Conservation (phyloP, 768 basidiomycete species). For the Suillus lakei region DNA sequence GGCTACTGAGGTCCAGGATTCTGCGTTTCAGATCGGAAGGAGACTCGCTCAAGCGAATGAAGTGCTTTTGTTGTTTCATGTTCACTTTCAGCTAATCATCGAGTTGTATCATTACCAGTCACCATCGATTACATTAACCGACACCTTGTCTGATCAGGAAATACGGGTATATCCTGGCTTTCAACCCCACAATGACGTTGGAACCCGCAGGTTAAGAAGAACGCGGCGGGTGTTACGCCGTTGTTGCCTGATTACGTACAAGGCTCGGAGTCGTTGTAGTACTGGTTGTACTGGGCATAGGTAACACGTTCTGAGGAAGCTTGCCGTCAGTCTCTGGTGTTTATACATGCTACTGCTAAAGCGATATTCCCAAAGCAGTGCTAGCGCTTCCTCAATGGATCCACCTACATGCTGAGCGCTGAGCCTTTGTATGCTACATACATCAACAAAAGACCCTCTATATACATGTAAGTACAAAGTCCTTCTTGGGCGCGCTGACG, state of each 20-base stretch:
- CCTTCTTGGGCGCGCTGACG: neutral
- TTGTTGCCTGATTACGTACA: neutral
- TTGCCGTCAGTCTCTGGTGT: neutral
- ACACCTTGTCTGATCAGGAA: neutral
- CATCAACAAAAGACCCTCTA: neutral
- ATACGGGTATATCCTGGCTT: neutral
- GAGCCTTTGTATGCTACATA: neutral
- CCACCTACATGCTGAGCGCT: neutral
- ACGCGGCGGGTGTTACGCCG: neutral
- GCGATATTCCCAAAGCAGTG: neutral
- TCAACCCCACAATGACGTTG: neutral
- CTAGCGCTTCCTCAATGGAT: neutral
- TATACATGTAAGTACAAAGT: neutral
- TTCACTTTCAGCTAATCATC: neutral
- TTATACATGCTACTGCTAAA: neutral
- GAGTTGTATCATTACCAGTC: neutral
- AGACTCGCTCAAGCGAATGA: neutral
- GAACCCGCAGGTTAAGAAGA: too few species aligned
- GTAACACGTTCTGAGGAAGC: neutral
- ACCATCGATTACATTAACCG: neutral
- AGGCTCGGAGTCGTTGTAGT: neutral
- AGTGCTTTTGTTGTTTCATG: neutral
- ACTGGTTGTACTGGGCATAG: neutral
- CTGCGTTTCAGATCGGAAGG: neutral
- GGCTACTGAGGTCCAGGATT: conserved; percentile 19